phyloP scores from a whole-genome alignment of 805 yeast genomes.

The Priceomyces medius region DNA sequence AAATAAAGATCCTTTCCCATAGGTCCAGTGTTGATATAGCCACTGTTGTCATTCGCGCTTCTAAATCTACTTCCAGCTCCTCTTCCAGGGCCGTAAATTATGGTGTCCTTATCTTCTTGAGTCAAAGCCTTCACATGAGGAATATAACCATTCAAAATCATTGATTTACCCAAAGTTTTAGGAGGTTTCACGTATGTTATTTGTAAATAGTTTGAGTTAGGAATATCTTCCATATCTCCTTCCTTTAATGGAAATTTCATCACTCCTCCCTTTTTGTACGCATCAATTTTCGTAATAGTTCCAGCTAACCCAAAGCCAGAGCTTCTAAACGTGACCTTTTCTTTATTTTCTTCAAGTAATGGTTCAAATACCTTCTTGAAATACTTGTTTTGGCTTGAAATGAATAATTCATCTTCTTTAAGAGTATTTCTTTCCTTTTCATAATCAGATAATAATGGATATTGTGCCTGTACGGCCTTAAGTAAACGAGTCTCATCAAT shows the following conservation, averaged over 20 bases:
- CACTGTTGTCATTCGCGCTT: constrained; percentile 29
- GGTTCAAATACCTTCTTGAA: constrained; percentile 36
- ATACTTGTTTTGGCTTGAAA: constrained; percentile 62
- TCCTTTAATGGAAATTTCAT: constrained; percentile 48
- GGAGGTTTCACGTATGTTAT: constrained; percentile 63
- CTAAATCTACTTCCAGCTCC: constrained; percentile 36
- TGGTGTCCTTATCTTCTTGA: constrained; percentile 64
- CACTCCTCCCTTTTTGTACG: constrained; percentile 34
- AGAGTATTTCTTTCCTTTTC: constrained; percentile 69
- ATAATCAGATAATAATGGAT: constrained; percentile 59
- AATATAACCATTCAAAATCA: constrained; percentile 77
- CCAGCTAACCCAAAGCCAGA: constrained; percentile 62
- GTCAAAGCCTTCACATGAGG: constrained; percentile 61
- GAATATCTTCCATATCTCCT: constrained; percentile 46
- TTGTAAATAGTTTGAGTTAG: constrained; percentile 38
- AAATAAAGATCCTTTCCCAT: constrained; percentile 31
- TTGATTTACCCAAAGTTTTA: constrained; percentile 65
- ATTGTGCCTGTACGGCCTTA: constrained; percentile 62
- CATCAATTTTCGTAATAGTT: constrained; percentile 34
- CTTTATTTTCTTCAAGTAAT: constrained; percentile 41
- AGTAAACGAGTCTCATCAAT: constrained; percentile 80
- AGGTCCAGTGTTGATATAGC: constrained; percentile 42
- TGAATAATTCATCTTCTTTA: constrained; percentile 65
- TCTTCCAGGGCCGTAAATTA: constrained; percentile 45
- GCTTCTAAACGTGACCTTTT: constrained; percentile 43